phyloP scores from a whole-genome alignment of 345 rosid genomes.

The Conringia planisiliqua region DNA sequence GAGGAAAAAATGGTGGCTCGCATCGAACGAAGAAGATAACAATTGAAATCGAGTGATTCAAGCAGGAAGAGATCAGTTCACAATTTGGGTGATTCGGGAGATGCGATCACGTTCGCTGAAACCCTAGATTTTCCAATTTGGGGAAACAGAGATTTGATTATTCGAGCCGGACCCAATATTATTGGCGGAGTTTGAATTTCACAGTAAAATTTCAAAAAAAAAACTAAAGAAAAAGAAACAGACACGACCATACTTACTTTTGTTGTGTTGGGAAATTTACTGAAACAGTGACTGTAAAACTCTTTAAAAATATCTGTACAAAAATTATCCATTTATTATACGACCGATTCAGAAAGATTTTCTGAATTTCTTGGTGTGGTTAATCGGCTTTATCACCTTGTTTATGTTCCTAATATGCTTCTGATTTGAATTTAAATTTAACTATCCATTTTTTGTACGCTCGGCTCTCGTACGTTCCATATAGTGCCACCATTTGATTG shows the following conservation, averaged over 20 bases:
- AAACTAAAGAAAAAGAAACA: too few species aligned
- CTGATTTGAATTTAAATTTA: too few species aligned
- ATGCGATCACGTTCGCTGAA: not conserved
- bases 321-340: too few species aligned
- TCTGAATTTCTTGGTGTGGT: too few species aligned
- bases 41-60: not conserved
- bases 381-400: not conserved
- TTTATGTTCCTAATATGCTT: not conserved
- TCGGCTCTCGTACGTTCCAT: not conserved
- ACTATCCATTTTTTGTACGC: not conserved
- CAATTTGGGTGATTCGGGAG: not conserved
- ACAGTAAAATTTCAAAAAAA: not conserved
- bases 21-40: not conserved
- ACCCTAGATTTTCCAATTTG: constrained; percentile 14
- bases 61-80: not conserved
- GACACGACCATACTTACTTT: too few species aligned
- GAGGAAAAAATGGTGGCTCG: not conserved
- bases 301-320: too few species aligned
- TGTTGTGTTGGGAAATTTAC: too few species aligned
- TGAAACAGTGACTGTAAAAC: too few species aligned
- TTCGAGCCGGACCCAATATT: not conserved
- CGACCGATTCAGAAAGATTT: too few species aligned
- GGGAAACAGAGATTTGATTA: not conserved
- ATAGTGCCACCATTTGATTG: not conserved
- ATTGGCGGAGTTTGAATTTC: not conserved